Evolutionary conservation across 768 basidiomycete genomes (phyloP), one percentile per base, ranked within the genome.

Genomic region (Hygrophorus pudorinus): DNA sequence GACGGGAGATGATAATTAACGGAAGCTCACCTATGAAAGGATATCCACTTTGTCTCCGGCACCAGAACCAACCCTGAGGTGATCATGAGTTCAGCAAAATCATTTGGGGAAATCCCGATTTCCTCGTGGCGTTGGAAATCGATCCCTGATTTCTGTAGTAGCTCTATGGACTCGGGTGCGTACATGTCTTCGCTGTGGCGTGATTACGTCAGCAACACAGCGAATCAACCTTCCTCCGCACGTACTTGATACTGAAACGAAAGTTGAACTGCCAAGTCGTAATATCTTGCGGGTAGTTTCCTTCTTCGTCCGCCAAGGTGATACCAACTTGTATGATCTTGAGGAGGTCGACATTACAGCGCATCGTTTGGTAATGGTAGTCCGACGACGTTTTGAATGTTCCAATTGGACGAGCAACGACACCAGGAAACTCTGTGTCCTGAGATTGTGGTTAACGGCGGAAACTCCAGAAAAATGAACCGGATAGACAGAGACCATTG

Each of bases 221-320:
- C 49, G 47, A 51, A 49, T 52, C 31, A 36, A 8, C 31, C 29
- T 12, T 32, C 31, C n/a, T 17, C 20, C 27, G 38, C 10, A 69
- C 83, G 52, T 58, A 92, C 94, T 76, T 76, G 49, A 92, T 66
- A 62, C 78, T 87, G 64, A 98, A 99, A 58, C 76, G 78, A 70
- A 99, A 98, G 63, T 99, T 99, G 69, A 99, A 99, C 63, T 99
- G 96, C 96, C 96, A 99, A 42, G 93, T 96, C 24, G 86, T 85
- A 29, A 83, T 77, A 42, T 94, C 93, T 53, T 80, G 80, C 9
- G 93, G 90, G 46, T 82, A 80, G 57, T 92, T 84, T 4, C 96
- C 96, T 27, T 96, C 79, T 60, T 93, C 91, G 61, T 98, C 91
- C 32, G 88, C 84, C 21, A 99, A 70, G 5, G 96, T 96, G 51